Percentiles rank a stretch among this genome's conserved stretches.
Evolutionary conservation across 352 stramenopile genomes (phyloP).

Genomic region (Phytophthora pistaciae): DNA sequence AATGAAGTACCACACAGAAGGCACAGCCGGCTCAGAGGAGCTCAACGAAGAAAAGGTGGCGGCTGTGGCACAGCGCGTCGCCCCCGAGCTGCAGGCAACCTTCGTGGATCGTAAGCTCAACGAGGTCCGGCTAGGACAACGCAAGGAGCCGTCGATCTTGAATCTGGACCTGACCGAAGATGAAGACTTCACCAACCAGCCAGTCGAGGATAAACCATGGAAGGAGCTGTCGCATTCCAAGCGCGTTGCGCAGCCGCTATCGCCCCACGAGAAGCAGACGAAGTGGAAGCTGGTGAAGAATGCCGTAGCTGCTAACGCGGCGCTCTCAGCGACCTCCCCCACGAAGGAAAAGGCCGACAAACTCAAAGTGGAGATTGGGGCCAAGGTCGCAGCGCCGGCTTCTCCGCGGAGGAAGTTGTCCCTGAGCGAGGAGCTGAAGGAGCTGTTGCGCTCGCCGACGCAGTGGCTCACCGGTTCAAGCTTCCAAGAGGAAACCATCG

Average conservation of each 20-base stretch:
- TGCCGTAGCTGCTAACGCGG: conserved; percentile 7
- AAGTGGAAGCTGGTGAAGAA: conserved; percentile 64
- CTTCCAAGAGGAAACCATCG: conserved; percentile 42
- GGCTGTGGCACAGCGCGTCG: conserved; percentile 28
- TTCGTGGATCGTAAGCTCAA: conserved; percentile 62
- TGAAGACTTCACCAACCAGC: conserved; percentile 26
- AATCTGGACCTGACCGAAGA: conserved; percentile 41
- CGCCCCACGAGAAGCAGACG: conserved; percentile 63
- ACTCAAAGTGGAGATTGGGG: conserved; percentile 51
- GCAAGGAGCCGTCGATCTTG: conserved; percentile 58
- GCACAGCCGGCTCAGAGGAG: conserved; percentile 55
- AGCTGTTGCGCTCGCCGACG: conserved; percentile 63
- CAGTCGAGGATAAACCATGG: conserved; percentile 45
- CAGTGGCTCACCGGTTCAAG: conserved; percentile 60
- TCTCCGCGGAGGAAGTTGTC: conserved; percentile 57
- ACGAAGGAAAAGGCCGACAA: conserved; percentile 19
- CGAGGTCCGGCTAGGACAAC: conserved; percentile 68
- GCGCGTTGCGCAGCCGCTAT: conserved; percentile 53
- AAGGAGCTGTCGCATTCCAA: conserved; percentile 67
- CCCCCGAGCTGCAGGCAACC: conserved; percentile 45
- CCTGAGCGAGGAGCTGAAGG: conserved; percentile 72
- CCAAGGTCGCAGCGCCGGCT: conserved; percentile 22
- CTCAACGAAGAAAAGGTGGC: conserved; percentile 51
- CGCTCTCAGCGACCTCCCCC: conserved; percentile 11
- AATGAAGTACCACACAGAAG: conserved; percentile 79